Evolutionary conservation across 2,329 filamentous ascomycete species (phyloP), one percentile per base, ranked within the genome.

Genomic region (Pestalotiopsis sp.): DNA sequence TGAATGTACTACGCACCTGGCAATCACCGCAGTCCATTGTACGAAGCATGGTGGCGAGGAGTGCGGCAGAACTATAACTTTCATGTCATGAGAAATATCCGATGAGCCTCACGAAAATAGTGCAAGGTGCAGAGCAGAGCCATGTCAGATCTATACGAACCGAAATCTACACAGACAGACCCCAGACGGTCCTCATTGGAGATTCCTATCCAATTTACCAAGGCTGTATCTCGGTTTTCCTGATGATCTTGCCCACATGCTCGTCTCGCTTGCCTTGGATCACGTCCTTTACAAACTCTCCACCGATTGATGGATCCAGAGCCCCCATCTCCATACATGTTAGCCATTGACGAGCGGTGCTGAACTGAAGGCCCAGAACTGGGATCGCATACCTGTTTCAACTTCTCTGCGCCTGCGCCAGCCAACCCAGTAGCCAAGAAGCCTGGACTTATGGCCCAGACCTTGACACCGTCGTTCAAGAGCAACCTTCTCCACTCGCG

Each of bases 401-500:
- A 31, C 52, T 59, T 61, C n/a, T 67, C 65, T 25, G 62, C 67
- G 17, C 67, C 62, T 14, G 57, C 9, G 11, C 71, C 72, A 3
- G 41, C 70, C 1, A 76, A 62, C 2, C 69, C 69, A 4, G 74
- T 76, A 1, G 71, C 73, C 45, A 76, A 61, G 61, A 74, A 73
- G 4, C 74, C 74, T 5, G 74, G 74, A 27, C 73, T 73, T 56
- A 75, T 70, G 14, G 69, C 68, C 31, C 82, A 87, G 0, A 86
- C 82, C 71, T 86, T 87, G 36, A 86, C 81, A 0, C 80, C 80
- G 69, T 84, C 82, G 61, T 74, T 73, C 6, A 66, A 77, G 27
- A 86, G 74, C 0, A 78, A 68, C 7, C 80, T 75, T 12, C 74
- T 69, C 81, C 83, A 86, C 68, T 84, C 81, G 5, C 79, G 76